These are phyloP conservation scores for Saccharata proteae DNA, from an alignment of 2,329 filamentous ascomycete species.

Conservation along the genomic window DNA sequence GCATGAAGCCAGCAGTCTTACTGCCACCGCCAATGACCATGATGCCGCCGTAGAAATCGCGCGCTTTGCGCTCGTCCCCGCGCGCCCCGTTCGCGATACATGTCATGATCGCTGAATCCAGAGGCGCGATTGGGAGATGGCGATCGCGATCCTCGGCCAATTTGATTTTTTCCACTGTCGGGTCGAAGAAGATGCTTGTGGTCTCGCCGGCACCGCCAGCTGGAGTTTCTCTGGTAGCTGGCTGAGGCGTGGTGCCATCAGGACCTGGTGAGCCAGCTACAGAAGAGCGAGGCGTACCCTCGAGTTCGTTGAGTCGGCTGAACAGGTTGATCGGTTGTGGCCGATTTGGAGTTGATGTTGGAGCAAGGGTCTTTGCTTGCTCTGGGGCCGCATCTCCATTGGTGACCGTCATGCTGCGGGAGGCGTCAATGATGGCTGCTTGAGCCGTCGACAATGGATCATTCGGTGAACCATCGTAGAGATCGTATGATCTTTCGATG, in stretches of 20 bases:
- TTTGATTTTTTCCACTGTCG: slow-evolving; percentile 36
- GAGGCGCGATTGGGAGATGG: slow-evolving; percentile 67
- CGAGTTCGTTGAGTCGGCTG: slow-evolving; percentile 53
- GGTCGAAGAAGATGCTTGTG: slow-evolving; percentile 34
- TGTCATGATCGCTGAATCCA: slow-evolving; percentile 82
- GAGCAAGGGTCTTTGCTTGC: slow-evolving; percentile 23
- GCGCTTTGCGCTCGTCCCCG: slow-evolving; percentile 83
- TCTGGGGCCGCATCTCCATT: slow-evolving; percentile 16
- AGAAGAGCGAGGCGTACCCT: slow-evolving; percentile 69
- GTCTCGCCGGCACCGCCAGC: slow-evolving; percentile 32
- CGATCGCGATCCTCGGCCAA: slow-evolving; percentile 60
- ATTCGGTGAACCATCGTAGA: slow-evolving; percentile 86
- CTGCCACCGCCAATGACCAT: slow-evolving; percentile 27
- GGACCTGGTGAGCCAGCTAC: slow-evolving; percentile 79
- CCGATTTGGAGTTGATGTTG: slow-evolving; percentile 41
- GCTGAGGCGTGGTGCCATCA: slow-evolving; percentile 57
- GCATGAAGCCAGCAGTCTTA: slow-evolving; percentile 55
- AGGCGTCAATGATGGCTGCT: slow-evolving; percentile 45
- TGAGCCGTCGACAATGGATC: slow-evolving; percentile 83
- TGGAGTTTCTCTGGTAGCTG: slow-evolving; percentile 29
- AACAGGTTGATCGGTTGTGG: slow-evolving; percentile 59
- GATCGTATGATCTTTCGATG: slow-evolving; percentile 78
- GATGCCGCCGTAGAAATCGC: slow-evolving; percentile 53
- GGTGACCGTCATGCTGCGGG: slow-evolving; percentile 18
- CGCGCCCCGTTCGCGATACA: slow-evolving; percentile 79